These are phyloP conservation scores for Hypoxylon subgilvum DNA, from an alignment of 495 filamentous ascomycete species.

Conservation along the genomic window DNA sequence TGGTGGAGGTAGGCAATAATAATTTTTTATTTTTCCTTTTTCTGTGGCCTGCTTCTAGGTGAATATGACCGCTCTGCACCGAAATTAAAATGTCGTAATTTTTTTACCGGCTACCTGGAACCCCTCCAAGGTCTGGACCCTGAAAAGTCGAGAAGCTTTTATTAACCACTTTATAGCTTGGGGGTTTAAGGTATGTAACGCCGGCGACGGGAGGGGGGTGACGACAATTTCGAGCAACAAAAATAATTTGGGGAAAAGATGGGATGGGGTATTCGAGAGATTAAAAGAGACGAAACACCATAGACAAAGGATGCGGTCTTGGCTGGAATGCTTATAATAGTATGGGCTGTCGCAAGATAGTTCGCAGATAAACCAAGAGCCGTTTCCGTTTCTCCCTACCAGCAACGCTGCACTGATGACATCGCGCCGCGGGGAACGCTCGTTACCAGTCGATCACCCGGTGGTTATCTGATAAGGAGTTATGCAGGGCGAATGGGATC, in stretches of 20 bases:
- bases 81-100: constrained; percentile 31
- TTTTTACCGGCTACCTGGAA: constrained; percentile 35
- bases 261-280: constrained; percentile 10
- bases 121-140: constrained; percentile 27
- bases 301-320: constrained; percentile 28
- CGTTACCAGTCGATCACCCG: constrained; percentile 38
- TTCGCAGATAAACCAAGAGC: constrained; percentile 40
- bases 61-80: constrained; percentile 14
- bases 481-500: constrained; percentile 30
- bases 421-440: constrained; percentile 36
- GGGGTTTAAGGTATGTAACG: constrained; percentile 2
- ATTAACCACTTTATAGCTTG: constrained; percentile 7
- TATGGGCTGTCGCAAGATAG: constrained; percentile 34
- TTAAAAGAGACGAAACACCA: constrained; percentile 13
- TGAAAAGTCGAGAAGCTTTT: constrained; percentile 20
- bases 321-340: constrained; percentile 35
- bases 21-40: too few relatives aligned
- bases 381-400: constrained; percentile 34
- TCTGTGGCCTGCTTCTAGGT: constrained; percentile 13
- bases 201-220: constrained; percentile 2
- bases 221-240: constrained; percentile 21
- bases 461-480: constrained; percentile 40
- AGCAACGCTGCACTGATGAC: constrained; percentile 36
- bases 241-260: constrained; percentile 10
- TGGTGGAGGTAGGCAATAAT: constrained; percentile 14